A percentile compares a stretch with the other conserved stretches of the same genome.
Conservation (phyloP, 495 filamentous ascomycete species). For the Aspergillus baeticus region DNA sequence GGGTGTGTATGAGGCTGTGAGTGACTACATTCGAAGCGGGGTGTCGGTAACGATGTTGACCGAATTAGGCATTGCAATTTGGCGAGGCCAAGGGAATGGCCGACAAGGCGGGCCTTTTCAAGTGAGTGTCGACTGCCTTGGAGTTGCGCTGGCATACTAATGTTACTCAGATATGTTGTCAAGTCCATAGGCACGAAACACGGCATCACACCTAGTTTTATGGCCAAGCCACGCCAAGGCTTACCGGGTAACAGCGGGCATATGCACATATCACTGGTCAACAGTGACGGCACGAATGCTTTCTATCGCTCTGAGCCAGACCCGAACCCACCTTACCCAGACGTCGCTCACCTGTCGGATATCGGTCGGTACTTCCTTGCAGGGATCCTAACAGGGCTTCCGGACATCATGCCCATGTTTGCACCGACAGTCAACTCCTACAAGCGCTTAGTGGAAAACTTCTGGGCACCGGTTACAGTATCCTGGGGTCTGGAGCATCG, state of each 20-base stretch:
- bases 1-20: conserved; percentile 89
- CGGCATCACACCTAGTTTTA: conserved; percentile 95
- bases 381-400: conserved; percentile 81
- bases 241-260: conserved; percentile 93
- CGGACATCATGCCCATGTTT: conserved; percentile 92
- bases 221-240: conserved; percentile 94
- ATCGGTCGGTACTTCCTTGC: conserved; percentile 92
- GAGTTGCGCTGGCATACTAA: not conserved
- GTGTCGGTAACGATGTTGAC: conserved; percentile 2
- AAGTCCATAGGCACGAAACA: conserved; percentile 81
- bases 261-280: conserved; percentile 83
- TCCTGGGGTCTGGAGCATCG: conserved; percentile 97
- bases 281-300: conserved; percentile 68
- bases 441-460: conserved; percentile 96
- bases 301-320: conserved; percentile 73
- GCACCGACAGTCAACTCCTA: conserved; percentile 96
- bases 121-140: conserved; percentile 48
- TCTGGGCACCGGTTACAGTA: conserved; percentile 97
- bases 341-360: conserved; percentile 78
- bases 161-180: conserved; percentile 62
- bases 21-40: conserved; percentile 15
- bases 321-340: conserved; percentile 64
- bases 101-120: conserved; percentile 88
- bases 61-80: conserved; percentile 70
- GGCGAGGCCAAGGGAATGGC: conserved; percentile 83